phyloP scores from a whole-genome alignment of 2,329 filamentous ascomycete species.

The Nannizzia gypsea region DNA sequence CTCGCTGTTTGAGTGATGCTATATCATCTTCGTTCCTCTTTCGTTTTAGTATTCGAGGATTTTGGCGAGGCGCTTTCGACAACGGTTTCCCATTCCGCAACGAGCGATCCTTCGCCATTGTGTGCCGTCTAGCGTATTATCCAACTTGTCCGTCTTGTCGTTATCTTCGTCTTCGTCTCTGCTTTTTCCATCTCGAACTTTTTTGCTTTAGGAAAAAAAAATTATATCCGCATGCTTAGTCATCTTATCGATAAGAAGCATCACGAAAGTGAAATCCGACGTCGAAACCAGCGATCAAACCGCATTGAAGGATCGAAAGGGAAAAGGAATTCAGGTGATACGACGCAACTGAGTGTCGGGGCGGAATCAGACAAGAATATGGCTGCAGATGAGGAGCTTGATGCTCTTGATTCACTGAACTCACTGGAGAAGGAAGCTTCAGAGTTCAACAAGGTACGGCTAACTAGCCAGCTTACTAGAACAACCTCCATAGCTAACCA shows the following conservation, averaged over 20 bases:
- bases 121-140: not conserved
- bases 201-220: not conserved
- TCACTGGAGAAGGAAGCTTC: constrained; percentile 73
- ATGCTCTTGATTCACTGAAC: constrained; percentile 65
- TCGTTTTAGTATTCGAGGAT: constrained; percentile 30
- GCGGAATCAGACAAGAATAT: constrained; percentile 20
- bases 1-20: constrained; percentile 30
- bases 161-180: too few relatives aligned
- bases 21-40: constrained; percentile 38
- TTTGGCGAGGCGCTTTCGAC: constrained; percentile 18
- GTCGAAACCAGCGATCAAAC: not conserved
- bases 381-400: constrained; percentile 37
- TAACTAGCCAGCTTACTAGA: not conserved
- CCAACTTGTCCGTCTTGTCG: not conserved
- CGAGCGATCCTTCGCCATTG: constrained; percentile 25
- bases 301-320: not conserved
- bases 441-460: constrained; percentile 71
- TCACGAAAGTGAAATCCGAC: not conserved
- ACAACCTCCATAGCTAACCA: constrained; percentile 2
- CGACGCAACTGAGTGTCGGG: not conserved
- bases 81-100: constrained; percentile 18
- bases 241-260: constrained; percentile 11
- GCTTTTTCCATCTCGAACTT: constrained; percentile 2
- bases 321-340: not conserved
- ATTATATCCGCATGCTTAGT: not conserved